Evolutionary conservation across 1,284 basidiomycete genomes (phyloP).

Genomic region (Pseudozyma sp.): DNA sequence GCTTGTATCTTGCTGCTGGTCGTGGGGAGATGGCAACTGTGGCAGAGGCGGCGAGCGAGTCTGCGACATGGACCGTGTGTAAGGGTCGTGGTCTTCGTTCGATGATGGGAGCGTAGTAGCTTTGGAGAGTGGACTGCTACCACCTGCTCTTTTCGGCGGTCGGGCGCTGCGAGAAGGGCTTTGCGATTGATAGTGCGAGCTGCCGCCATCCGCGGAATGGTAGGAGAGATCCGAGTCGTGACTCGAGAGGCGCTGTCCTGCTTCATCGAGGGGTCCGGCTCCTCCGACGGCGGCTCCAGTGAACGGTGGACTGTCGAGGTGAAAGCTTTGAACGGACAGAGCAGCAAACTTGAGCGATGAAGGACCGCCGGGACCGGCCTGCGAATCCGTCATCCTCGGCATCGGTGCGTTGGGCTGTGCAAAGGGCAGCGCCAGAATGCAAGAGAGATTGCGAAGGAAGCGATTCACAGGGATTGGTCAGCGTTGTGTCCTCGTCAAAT

Average conservation of each 20-base stretch:
- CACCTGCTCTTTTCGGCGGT: slow-evolving; percentile 11
- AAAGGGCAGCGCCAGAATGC: background rate
- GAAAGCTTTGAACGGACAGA: slow-evolving; percentile 65
- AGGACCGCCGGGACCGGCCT: slow-evolving; percentile 55
- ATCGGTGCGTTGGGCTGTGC: slow-evolving; percentile 47
- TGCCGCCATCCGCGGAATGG: slow-evolving; percentile 9
- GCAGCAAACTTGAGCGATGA: slow-evolving; percentile 64
- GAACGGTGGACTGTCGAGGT: slow-evolving; percentile 67
- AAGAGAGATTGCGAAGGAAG: background rate
- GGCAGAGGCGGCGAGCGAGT: slow-evolving; percentile 13
- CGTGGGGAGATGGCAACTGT: background rate
- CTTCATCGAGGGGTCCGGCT: slow-evolving; percentile 52
- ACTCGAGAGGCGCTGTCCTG: slow-evolving; percentile 27
- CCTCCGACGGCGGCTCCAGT: slow-evolving; percentile 63
- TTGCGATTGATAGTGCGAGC: slow-evolving; percentile 13
- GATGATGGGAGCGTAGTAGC: slow-evolving; percentile 6
- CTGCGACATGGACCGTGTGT: slow-evolving; percentile 41
- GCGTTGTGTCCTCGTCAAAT: background rate
- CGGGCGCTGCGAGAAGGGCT: slow-evolving; percentile 14
- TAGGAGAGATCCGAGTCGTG: slow-evolving; percentile 29
- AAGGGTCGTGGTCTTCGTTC: slow-evolving; percentile 32
- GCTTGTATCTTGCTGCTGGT: slow-evolving; percentile 19
- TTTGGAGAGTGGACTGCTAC: slow-evolving; percentile 29
- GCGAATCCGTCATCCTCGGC: slow-evolving; percentile 64
- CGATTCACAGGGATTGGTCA: background rate